Evolutionary conservation across 2,329 filamentous ascomycete species (phyloP).

Genomic region (Fusarium beomiforme): DNA sequence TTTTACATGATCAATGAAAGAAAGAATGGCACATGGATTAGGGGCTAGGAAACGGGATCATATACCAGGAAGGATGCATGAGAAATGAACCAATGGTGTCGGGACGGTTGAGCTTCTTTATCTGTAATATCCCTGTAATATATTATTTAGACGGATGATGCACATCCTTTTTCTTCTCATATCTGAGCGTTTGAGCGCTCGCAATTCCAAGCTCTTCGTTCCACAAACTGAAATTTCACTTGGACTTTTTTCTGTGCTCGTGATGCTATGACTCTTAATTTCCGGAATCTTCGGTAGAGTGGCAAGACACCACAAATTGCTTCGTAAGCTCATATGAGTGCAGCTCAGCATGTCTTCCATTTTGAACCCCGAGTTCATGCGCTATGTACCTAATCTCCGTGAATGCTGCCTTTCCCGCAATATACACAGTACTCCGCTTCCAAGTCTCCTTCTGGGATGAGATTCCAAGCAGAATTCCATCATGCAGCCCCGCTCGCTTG

Average conservation of each 20-base stretch:
- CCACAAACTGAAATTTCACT: background rate
- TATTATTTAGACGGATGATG: slow-evolving; percentile 31
- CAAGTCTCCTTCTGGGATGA: background rate
- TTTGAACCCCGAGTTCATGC: background rate
- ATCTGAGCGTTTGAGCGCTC: background rate
- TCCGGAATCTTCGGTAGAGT: slow-evolving; percentile 29
- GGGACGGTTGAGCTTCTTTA: slow-evolving; percentile 4
- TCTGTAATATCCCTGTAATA: slow-evolving; percentile 39
- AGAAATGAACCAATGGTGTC: slow-evolving; percentile 23
- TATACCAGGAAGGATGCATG: slow-evolving; percentile 22
- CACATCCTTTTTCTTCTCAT: slow-evolving; percentile 2
- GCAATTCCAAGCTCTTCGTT: background rate
- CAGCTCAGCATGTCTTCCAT: slow-evolving; percentile 1
- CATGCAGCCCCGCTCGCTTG: slow-evolving; percentile 8
- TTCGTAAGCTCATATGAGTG: slow-evolving; percentile 23
- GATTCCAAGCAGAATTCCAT: slow-evolving; percentile 2
- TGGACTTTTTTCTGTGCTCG: background rate
- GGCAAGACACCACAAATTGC: slow-evolving; percentile 13
- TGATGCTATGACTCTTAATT: slow-evolving; percentile 11
- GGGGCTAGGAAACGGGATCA: slow-evolving; percentile 4
- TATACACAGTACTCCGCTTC: slow-evolving; percentile 18
- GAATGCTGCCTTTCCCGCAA: slow-evolving; percentile 19
- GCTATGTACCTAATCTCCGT: slow-evolving; percentile 22
- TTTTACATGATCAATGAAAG: slow-evolving; percentile 19
- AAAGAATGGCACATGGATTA: slow-evolving; percentile 18